Evolutionary conservation across 805 yeast species (phyloP).

Genomic region (Candida taoyuanica): DNA sequence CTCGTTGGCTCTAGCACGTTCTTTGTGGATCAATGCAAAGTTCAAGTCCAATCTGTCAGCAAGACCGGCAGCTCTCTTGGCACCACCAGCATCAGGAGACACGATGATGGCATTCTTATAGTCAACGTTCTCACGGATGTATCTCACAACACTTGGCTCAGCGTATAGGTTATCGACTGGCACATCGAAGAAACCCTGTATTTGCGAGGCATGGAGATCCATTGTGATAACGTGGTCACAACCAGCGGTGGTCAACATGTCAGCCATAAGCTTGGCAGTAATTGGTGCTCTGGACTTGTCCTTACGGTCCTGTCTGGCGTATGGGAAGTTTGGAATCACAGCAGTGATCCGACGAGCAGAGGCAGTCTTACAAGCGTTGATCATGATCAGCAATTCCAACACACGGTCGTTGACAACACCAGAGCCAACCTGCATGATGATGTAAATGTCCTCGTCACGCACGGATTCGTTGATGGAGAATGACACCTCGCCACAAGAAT

Average conservation of each 20-base stretch:
- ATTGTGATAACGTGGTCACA: conserved; percentile 83
- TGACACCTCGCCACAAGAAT: conserved; percentile 68
- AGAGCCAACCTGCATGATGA: conserved; percentile 74
- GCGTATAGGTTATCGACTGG: conserved; percentile 85
- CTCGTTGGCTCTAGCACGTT: conserved; percentile 78
- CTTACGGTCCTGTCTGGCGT: conserved; percentile 86
- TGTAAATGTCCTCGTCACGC: conserved; percentile 79
- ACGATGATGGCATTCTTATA: conserved; percentile 64
- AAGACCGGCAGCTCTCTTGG: conserved; percentile 81
- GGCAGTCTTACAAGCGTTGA: conserved; percentile 78
- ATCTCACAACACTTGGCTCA: conserved; percentile 75
- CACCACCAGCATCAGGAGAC: conserved; percentile 90
- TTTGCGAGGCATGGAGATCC: conserved; percentile 88
- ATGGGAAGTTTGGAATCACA: conserved; percentile 77
- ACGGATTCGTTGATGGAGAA: conserved; percentile 78
- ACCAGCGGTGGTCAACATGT: conserved; percentile 77
- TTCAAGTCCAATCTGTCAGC: conserved; percentile 77
- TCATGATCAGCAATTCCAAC: conserved; percentile 70
- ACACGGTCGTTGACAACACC: conserved; percentile 74
- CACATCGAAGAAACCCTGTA: conserved; percentile 78
- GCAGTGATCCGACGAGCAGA: conserved; percentile 81
- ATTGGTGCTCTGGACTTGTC: conserved; percentile 84
- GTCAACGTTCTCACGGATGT: conserved; percentile 59
- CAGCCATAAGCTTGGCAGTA: conserved; percentile 81
- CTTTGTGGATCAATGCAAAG: conserved; percentile 82